Conservation (phyloP, 164 flowering plant genomes). For the Malania oleifera region DNA sequence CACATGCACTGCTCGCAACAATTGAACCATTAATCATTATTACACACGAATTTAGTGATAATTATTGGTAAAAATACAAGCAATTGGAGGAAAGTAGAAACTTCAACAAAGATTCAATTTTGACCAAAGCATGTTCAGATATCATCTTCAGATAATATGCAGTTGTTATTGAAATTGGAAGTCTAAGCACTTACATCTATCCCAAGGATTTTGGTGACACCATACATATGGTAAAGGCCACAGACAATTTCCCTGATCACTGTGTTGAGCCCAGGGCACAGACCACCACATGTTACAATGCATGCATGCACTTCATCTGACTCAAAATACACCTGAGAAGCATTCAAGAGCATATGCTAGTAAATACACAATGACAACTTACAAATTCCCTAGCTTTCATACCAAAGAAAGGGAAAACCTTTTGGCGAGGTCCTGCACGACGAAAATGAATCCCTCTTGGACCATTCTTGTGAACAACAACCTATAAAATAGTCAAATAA, state of each 20-base stretch:
- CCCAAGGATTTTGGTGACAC: conserved; percentile 49
- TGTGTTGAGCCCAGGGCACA: conserved; percentile 80
- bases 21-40: too few species aligned
- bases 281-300: conserved; percentile 77
- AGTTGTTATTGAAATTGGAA: background rate
- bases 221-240: conserved; percentile 61
- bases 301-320: conserved; percentile 64
- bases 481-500: conserved; percentile 22
- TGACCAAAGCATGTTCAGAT: background rate
- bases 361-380: background rate
- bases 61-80: too few species aligned
- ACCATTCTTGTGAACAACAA: conserved; percentile 65
- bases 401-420: conserved; percentile 23
- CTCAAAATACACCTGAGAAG: conserved; percentile 51
- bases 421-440: conserved; percentile 85
- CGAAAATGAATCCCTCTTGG: conserved; percentile 80
- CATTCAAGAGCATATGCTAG: background rate
- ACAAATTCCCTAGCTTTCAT: background rate
- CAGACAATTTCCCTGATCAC: conserved; percentile 73
- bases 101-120: background rate
- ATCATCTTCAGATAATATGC: background rate
- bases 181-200: conserved; percentile 43
- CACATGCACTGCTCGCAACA: too few species aligned
- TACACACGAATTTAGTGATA: too few species aligned
- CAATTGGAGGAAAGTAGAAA: too few species aligned